Base-by-base conservation (phyloP, 108 stramenopile species). In the Nitzschia sp. region DNA sequence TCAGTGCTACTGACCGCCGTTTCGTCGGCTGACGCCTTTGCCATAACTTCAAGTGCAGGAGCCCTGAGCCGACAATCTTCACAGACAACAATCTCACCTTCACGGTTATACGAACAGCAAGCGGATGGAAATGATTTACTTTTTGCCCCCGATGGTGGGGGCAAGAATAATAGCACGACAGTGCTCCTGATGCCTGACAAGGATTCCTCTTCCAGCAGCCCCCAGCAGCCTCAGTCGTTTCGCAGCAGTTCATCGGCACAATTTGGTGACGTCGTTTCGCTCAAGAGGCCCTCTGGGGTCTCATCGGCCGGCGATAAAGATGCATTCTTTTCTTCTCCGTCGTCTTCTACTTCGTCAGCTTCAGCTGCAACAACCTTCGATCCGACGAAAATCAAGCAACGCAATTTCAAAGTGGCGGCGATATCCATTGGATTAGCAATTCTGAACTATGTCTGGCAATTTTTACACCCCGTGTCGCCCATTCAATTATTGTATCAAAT, bases 401-500 rank as follows among this genome's bases (percentile, higher is more conserved):
- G 82, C 18, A 93, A 93, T 64, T 59, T 85, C 13, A 49, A 51
- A 0, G 87, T 90, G 1, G 89, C 92, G 23, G 46, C 82, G 1
- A 36, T 68, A 19, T 82, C 87, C 11, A 64, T 90, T 64, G 61
- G 61, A 15, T 60, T 87, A 28, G 87, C 92, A n/a, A 45, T 93
- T 2, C n/a, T 74, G 8, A 85, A 85, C 49, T 93, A 87, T 58
- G 38, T 36, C 9, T 93, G 78, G 65, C 83, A 89, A 66, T 90
- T 66, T 46, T 74, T 84, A 0, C 92, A 93, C 75, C 92, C 89
- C 26, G 57, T 90, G 15, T 76, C 86, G 49, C 77, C 87, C 26
- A 57, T 93, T 24, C 75, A 84, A 61, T 56, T 93, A 11, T 70
- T 93, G 35, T 58, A 71, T 9, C 51, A 62, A 9, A 89, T 93